Conservation (phyloP, 2,329 filamentous ascomycete genomes). For the Cercospora nicotianae region DNA sequence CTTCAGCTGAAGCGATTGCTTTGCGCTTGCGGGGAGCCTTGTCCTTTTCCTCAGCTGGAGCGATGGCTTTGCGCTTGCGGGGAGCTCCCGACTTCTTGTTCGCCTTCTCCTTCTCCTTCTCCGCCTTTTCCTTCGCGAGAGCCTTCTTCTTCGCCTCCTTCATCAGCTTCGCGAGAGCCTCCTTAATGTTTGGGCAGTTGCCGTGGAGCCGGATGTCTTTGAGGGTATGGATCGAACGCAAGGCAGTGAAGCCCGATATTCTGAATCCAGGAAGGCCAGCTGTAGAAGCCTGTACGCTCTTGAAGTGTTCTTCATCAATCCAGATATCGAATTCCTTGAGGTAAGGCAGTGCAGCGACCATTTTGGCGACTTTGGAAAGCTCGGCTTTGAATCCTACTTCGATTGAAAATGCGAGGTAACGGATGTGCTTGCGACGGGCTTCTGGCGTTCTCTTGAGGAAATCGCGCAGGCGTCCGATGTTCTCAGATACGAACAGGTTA, state of each 20-base stretch:
- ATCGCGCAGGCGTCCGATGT: neutral
- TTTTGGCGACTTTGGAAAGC: constrained; percentile 6
- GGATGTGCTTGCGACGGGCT: neutral
- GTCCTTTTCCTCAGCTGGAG: neutral
- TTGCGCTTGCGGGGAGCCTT: neutral
- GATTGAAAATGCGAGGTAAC: constrained; percentile 1
- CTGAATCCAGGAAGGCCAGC: neutral
- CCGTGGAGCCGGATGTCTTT: constrained; percentile 15
- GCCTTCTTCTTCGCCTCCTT: constrained; percentile 9
- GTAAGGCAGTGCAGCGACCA: constrained; percentile 4
- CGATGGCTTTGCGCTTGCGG: neutral
- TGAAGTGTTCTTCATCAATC: constrained; percentile 13
- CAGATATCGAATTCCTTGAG: constrained; percentile 17
- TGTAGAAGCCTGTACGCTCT: neutral
- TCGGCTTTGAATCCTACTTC: neutral
- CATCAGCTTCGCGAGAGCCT: neutral
- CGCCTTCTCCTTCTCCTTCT: constrained; percentile 10
- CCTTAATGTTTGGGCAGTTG: constrained; percentile 9
- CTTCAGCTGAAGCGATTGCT: neutral
- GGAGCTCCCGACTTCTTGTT: neutral
- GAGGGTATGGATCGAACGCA: constrained; percentile 13
- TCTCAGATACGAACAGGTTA: constrained; percentile 14
- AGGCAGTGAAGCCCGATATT: constrained; percentile 10
- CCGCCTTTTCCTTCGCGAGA: neutral
- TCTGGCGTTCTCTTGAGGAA: neutral